A percentile compares a stretch with the other conserved stretches of the same genome.
Evolutionary conservation across 2,329 filamentous ascomycete genomes (phyloP).

Genomic region (Pseudogymnoascus pannorum): DNA sequence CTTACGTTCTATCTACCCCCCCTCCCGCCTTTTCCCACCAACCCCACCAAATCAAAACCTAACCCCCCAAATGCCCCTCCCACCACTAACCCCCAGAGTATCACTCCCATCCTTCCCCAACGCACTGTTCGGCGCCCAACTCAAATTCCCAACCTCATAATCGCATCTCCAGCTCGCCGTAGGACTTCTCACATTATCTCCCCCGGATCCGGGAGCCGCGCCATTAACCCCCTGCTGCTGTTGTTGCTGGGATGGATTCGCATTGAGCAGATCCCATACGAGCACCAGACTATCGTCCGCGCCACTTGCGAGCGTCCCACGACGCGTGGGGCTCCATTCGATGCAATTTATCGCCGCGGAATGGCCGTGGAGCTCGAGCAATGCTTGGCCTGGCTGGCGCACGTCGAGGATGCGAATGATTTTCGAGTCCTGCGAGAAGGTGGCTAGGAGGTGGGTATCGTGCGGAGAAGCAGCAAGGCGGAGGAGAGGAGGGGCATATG

Average conservation of each 20-base stretch:
- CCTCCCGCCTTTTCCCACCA: not conserved
- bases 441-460: conserved; percentile 91
- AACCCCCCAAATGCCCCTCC: conserved; percentile 69
- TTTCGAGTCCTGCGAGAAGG: conserved; percentile 88
- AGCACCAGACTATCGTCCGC: conserved; percentile 88
- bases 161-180: conserved; percentile 78
- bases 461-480: conserved; percentile 86
- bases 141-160: conserved; percentile 78
- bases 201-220: conserved; percentile 44
- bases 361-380: conserved; percentile 88
- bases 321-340: conserved; percentile 85
- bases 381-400: conserved; percentile 87
- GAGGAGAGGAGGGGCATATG: conserved; percentile 68
- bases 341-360: conserved; percentile 80
- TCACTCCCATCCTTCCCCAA: conserved; percentile 65
- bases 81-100: conserved; percentile 77
- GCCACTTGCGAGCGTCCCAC: conserved; percentile 84
- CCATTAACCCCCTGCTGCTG: conserved; percentile 77
- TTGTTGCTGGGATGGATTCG: conserved; percentile 63
- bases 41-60: conserved; percentile 8
- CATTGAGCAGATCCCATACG: conserved; percentile 84
- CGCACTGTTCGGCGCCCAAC: conserved; percentile 70
- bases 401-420: conserved; percentile 93
- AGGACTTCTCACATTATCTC: conserved; percentile 57
- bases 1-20: not conserved